Evolutionary conservation across 2,329 filamentous ascomycete species (phyloP).

Genomic region (Epichloe hybrida): DNA sequence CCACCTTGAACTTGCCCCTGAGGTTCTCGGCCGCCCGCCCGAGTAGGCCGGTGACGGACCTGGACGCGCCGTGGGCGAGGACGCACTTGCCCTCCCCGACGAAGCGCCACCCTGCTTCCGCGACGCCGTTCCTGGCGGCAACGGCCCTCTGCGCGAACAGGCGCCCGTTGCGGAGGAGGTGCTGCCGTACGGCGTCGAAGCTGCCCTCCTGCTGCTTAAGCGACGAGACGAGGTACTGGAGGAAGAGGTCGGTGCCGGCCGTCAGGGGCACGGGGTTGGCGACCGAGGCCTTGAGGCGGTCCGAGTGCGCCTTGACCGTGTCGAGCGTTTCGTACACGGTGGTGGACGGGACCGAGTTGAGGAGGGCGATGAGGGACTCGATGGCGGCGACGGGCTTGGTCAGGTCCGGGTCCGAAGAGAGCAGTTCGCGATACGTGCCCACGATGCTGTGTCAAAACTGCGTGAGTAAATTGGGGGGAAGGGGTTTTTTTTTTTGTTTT

Average conservation of each 20-base stretch:
- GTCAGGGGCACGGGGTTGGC: constrained; percentile 84
- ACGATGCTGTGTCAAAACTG: constrained; percentile 32
- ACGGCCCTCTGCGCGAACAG: constrained; percentile 81
- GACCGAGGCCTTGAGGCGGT: constrained; percentile 62
- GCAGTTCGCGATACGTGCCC: constrained; percentile 38
- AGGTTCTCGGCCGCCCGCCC: constrained; percentile 48
- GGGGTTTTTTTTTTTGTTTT: neutral
- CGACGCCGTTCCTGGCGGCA: constrained; percentile 71
- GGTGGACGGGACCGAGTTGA: constrained; percentile 63
- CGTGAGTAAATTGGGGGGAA: constrained; percentile 1
- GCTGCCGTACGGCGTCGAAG: constrained; percentile 71
- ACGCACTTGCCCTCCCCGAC: constrained; percentile 67
- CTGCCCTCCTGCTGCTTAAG: constrained; percentile 40
- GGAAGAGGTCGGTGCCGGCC: constrained; percentile 90
- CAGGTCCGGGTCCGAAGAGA: constrained; percentile 60
- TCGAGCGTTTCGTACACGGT: constrained; percentile 93
- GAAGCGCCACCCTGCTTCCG: constrained; percentile 63
- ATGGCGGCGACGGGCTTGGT: constrained; percentile 95
- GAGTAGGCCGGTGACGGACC: constrained; percentile 70
- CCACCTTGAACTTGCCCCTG: constrained; percentile 62
- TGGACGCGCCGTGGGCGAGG: constrained; percentile 79
- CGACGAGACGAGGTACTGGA: constrained; percentile 76
- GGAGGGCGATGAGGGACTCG: constrained; percentile 76
- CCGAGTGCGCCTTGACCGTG: constrained; percentile 64
- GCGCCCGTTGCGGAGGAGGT: constrained; percentile 73